Base-by-base conservation (phyloP, 2,329 filamentous ascomycete species). In the Catunica adiposa region DNA sequence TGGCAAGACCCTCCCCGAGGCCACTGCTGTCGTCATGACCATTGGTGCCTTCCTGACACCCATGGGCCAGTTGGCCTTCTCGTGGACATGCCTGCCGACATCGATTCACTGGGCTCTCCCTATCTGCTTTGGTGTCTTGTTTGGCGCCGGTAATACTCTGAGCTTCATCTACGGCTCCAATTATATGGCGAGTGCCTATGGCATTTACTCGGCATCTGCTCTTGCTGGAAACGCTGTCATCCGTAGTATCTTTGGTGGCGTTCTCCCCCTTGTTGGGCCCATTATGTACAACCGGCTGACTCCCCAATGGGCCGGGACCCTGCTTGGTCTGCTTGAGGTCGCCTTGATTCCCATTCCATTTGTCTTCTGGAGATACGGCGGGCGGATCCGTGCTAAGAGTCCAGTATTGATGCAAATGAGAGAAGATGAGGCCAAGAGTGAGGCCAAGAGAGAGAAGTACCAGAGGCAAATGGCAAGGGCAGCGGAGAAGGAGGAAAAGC, bases 141-240 rank as follows among this genome's bases (percentile, higher is more conserved):
- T 92, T 62, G 86, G 86, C 8, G 74, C 77, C 0, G 87, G 87
- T 0, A 92, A 90, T 62, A 82, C 78, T 7, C 74, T 81, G 2
- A 80, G 86, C 38, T 94, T 94, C 69, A 89, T 94, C 63, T 92
- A 94, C 63, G 79, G 82, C 0, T 79, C 76, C 4, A 92, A 88
- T 62, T 94, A 94, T 65, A 71, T 94, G 2, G 85, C 86, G 0
- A 77, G 83, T 51, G 79, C 81, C 5, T 94, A 94, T 62, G 83
- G 83, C 3, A 84, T 92, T 61, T 94, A 89, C 64, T 82, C 87
- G 1, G 87, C 88, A 0, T 86, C 80, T 2, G 87, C 88, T 0
- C 71, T 94, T 34, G 86, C 87, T 0, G 84, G 86, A 0, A 94
- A 92, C 62, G 79, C 84, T 0, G 83, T 94, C 1, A 73, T 87